Evolutionary conservation across 2,329 filamentous ascomycete species (phyloP), one percentile per base, ranked within the genome.

Genomic region (Anthostomella pinea): DNA sequence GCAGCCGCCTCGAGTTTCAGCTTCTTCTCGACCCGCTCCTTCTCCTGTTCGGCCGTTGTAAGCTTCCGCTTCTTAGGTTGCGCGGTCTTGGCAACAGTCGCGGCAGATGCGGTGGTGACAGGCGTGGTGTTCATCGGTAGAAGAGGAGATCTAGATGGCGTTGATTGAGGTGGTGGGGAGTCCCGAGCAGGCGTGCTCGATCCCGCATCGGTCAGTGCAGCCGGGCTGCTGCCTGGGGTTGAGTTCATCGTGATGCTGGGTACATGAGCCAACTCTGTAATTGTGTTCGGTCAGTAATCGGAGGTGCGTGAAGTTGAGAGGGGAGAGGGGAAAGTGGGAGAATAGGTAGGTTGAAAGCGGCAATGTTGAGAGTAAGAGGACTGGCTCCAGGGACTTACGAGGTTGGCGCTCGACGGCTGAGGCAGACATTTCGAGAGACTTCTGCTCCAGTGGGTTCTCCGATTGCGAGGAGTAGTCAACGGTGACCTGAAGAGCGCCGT

Each of bases 1-100:
- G 72, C 70, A 26, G 75, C 71, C 25, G 48, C 50, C 5, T 76
- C 73, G 51, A 71, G 73, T 46, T 73, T 68, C 19, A 62, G 62
- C 48, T 65, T 69, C 54, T 73, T 74, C 41, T 66, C 66, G 10
- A 66, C 64, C 8, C 60, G 62, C 43, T 72, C 68, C 29, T 66
- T 60, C 21, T 56, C 59, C 25, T 59, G 62, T 24, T 65, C 60
- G 0, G 62, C 65, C 39, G 47, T 40, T 18, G 58, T 58, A 44
- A 62, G 62, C 6, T 33, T 58, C 52, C 64, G 63, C 35, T 67
- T 65, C 38, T 62, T 63, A 38, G 66, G 66, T 38, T 63, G 39
- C 2, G 41, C 30, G 8, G 29, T n/a, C 10, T 43, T 38, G n/a
- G 25, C 7, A 15, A 27, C 21, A 5, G 33, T 27, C 17, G 35